phyloP scores from a whole-genome alignment of 2,329 filamentous ascomycete genomes.

The Cercospora citrullina region DNA sequence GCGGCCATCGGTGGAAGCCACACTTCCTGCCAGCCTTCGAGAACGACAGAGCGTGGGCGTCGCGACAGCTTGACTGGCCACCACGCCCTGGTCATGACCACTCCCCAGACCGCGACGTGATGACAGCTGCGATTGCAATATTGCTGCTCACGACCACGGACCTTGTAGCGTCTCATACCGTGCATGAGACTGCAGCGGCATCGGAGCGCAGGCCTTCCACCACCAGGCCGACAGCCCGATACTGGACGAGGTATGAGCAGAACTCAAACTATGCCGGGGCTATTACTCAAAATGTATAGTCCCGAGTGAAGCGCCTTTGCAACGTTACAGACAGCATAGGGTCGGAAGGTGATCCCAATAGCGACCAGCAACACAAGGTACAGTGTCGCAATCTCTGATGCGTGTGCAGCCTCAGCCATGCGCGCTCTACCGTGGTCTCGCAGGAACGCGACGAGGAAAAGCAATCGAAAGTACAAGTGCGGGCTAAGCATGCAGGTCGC shows the following conservation, averaged over 20 bases:
- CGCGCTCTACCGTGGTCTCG: conserved; percentile 7
- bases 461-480: conserved; percentile 18
- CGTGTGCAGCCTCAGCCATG: conserved; percentile 14
- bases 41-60: conserved; percentile 23
- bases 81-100: conserved; percentile 19
- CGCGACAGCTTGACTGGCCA: conserved; percentile 24
- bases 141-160: background rate
- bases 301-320: conserved; percentile 21
- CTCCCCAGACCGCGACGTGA: conserved; percentile 17
- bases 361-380: conserved; percentile 13
- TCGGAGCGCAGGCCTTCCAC: background rate
- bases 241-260: conserved; percentile 7
- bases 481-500: conserved; percentile 28
- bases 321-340: conserved; percentile 24
- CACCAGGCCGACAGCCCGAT: background rate
- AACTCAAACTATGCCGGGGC: conserved; percentile 24
- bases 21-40: conserved; percentile 27
- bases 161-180: conserved; percentile 20
- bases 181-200: conserved; percentile 5
- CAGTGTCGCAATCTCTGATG: conserved; percentile 28
- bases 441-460: conserved; percentile 27
- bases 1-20: conserved; percentile 16
- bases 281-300: conserved; percentile 23
- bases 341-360: conserved; percentile 25
- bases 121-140: background rate